A percentile compares a stretch with the other conserved stretches of the same genome.
Conservation (phyloP, 345 rosid species). For the Linum trigynum region DNA sequence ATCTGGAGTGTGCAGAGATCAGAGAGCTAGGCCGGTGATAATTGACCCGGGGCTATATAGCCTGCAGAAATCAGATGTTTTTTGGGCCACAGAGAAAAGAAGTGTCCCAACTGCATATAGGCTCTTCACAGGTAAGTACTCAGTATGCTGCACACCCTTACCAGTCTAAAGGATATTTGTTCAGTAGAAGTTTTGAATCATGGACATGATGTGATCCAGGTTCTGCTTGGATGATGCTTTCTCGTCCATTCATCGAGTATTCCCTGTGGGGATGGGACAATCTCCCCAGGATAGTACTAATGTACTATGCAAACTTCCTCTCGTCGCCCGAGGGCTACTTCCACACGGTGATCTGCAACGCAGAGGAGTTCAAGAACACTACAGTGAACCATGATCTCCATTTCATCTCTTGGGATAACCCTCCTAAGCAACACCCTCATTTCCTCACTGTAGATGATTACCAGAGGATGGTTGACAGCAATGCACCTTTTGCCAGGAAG, state of each 20-base stretch:
- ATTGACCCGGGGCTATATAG: conserved; percentile 61
- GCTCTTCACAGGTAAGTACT: conserved; percentile 48
- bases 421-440: conserved; percentile 91
- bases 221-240: conserved; percentile 93
- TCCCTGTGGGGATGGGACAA: conserved; percentile 89
- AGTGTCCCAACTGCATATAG: conserved; percentile 48
- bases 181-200: neutral
- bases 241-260: conserved; percentile 73
- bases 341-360: conserved; percentile 85
- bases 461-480: conserved; percentile 60
- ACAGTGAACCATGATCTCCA: conserved; percentile 87
- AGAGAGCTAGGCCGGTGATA: conserved; percentile 63
- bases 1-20: conserved; percentile 28
- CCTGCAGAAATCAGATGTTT: conserved; percentile 46
- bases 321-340: conserved; percentile 93
- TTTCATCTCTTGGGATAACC: conserved; percentile 91
- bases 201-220: conserved; percentile 29
- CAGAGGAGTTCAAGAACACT: conserved; percentile 53
- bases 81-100: conserved; percentile 50
- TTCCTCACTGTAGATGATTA: conserved; percentile 54
- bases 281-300: conserved; percentile 67
- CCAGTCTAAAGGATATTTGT: too few species aligned
- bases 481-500: conserved; percentile 79
- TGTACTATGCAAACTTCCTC: conserved; percentile 84
- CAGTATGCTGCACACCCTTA: neutral